Evolutionary conservation across 495 filamentous ascomycete genomes (phyloP).

Genomic region (Penicillium salamii): DNA sequence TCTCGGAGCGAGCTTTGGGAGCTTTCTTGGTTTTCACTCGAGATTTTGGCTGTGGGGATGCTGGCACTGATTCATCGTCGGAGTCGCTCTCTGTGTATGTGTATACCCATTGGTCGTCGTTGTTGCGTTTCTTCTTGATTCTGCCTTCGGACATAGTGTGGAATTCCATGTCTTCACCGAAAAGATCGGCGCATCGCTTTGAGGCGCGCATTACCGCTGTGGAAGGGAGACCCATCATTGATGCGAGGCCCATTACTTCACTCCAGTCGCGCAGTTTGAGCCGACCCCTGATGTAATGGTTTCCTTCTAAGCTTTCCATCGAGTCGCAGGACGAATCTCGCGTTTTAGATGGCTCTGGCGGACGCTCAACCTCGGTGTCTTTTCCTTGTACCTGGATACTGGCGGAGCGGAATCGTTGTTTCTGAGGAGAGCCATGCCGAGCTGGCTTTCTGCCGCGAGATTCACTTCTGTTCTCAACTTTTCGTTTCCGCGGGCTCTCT

Average conservation of each 20-base stretch:
- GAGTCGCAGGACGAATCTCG: conserved; percentile 16
- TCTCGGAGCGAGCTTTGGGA: not conserved
- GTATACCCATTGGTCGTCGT: conserved; percentile 20
- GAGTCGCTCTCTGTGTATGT: conserved; percentile 31
- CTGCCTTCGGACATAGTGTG: conserved; percentile 50
- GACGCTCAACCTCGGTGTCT: conserved; percentile 5
- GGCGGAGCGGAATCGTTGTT: no score
- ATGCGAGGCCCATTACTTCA: conserved; percentile 71
- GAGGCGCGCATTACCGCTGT: conserved; percentile 61
- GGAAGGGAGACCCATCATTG: conserved; percentile 62
- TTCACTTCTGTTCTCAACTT: conserved; percentile 17
- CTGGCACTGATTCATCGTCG: conserved; percentile 14
- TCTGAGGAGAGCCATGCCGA: conserved; percentile 5
- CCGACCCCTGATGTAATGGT: conserved; percentile 4
- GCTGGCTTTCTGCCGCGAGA: conserved; percentile 32
- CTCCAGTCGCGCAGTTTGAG: conserved; percentile 71
- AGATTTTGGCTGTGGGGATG: not conserved
- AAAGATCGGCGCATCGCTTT: conserved; percentile 67
- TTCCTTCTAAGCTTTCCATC: not conserved
- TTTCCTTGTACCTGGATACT: not conserved
- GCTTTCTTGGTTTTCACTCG: not conserved
- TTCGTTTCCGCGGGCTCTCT: conserved; percentile 3
- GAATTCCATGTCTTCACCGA: conserved; percentile 62
- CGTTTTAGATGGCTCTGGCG: conserved; percentile 14
- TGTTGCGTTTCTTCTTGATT: conserved; percentile 14